Conservation (phyloP, 176 grass and related monocot species). For the Echinochloa phyllopogon region DNA sequence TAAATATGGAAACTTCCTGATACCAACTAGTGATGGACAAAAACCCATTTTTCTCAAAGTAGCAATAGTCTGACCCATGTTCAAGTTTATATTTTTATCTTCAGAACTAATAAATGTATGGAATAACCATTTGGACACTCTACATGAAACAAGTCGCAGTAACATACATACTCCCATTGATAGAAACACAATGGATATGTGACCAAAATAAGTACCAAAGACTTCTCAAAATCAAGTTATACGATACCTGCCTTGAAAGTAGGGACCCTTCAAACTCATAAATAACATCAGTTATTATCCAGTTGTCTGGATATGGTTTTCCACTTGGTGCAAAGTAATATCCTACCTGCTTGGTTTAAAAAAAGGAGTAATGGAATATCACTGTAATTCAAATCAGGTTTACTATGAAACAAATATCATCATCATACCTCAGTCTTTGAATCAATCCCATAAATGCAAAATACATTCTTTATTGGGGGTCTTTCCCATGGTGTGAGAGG, state of each 20-base stretch:
- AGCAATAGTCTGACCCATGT: conserved; percentile 11
- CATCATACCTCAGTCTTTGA: conserved; percentile 83
- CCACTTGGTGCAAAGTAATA: conserved; percentile 98
- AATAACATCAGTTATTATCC: conserved; percentile 96
- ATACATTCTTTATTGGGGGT: conserved; percentile 95
- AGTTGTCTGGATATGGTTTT: conserved; percentile 98
- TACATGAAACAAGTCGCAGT: conserved; percentile 25
- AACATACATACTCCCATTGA: not conserved
- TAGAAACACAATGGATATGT: not conserved
- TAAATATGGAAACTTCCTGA: conserved; percentile 14
- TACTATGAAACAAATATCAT: conserved; percentile 25
- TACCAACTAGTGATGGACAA: conserved; percentile 5
- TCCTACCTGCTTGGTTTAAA: conserved; percentile 81
- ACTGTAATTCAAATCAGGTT: conserved; percentile 21
- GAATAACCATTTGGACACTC: not conserved
- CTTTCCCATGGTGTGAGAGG: conserved; percentile 97
- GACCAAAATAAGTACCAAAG: conserved; percentile 1
- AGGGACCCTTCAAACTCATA: conserved; percentile 88
- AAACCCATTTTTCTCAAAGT: conserved; percentile 22
- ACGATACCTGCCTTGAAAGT: conserved; percentile 91
- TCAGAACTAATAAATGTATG: not conserved
- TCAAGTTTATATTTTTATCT: not conserved
- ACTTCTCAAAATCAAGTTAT: conserved; percentile 33
- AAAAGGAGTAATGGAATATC: not conserved
- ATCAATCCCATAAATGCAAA: conserved; percentile 96